Evolutionary conservation across 768 basidiomycete species (phyloP), one percentile per base, ranked within the genome.

Genomic region (Strobilomyces dryophilus): DNA sequence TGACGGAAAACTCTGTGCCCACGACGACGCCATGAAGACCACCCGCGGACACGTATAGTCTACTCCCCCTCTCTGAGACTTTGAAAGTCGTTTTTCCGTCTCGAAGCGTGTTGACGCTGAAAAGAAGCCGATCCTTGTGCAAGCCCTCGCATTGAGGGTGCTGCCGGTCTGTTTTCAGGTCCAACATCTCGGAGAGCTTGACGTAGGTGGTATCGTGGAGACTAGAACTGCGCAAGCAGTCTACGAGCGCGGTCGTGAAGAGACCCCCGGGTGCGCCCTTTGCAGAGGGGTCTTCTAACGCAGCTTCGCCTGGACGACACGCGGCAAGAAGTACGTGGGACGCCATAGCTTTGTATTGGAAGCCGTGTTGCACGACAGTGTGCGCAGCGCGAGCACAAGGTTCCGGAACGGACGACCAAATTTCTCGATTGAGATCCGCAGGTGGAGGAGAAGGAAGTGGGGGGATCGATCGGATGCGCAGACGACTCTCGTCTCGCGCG

Each of bases 291-390:
- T 64, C 46, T 24, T 63, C 62, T 5, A 49, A 12, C 14, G 62
- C 62, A 4, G 2, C 0, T 7, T 63, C 59, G 2, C 46, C 54
- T 12, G 62, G 50, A 26, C 53, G 59, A 34, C 62, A 63, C 8
- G 62, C 62, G 32, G 62, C 62, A 47, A 63, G 62, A 20, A 58
- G 50, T 24, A 61, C 44, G 10, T 63, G 56, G 2, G 62, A 63
- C n/a, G 12, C 54, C 56, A 64, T 56, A 6, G 59, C 49, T 29
- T 55, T 63, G 15, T 58, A 61, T n/a, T 34, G 53, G 29, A 51
- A 58, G 20, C 62, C 56, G 0, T 37, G 1, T 18, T 49, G 59
- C 47, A 32, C n/a, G 36, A 41, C 52, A 2, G 54, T 49, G 8
- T 51, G 17, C 5, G 54, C 59, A 11, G 51, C 36, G 5, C 62